These are phyloP conservation scores for Ottelia alismoides DNA, from an alignment of 106 monocot species.

Conservation along the genomic window DNA sequence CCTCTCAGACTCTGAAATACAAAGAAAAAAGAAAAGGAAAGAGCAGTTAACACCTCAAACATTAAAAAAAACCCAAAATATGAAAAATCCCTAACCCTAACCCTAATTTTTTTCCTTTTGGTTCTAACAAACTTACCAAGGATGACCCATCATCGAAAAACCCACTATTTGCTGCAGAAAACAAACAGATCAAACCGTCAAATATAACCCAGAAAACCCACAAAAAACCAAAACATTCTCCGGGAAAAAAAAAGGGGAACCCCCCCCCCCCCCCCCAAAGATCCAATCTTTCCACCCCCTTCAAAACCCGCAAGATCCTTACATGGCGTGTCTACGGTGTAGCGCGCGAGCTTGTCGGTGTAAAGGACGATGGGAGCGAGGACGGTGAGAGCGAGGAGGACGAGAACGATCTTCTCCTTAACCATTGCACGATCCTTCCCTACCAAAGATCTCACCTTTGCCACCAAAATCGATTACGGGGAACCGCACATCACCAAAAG, in stretches of 20 bases:
- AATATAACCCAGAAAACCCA: too few species aligned
- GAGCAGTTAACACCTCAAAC: background rate
- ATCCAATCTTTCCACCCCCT: background rate
- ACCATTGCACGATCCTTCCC: too few species aligned
- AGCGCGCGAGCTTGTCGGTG: slow-evolving; percentile 39
- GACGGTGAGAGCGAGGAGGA: slow-evolving; percentile 51
- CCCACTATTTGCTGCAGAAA: slow-evolving; percentile 6
- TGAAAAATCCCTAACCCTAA: too few species aligned
- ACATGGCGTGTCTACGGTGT: slow-evolving; percentile 15
- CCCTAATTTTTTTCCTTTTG: too few species aligned
- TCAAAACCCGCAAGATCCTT: background rate
- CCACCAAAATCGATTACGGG: too few species aligned
- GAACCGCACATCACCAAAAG: too few species aligned
- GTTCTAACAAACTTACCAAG: slow-evolving; percentile 1
- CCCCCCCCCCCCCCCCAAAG: background rate
- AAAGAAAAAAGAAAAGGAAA: background rate
- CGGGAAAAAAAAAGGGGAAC: background rate
- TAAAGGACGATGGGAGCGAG: slow-evolving; percentile 76
- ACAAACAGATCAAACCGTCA: too few species aligned
- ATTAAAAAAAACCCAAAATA: background rate
- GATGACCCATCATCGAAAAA: slow-evolving; percentile 1
- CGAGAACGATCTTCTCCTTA: slow-evolving; percentile 31
- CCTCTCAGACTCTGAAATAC: too few species aligned
- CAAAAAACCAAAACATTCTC: too few species aligned
- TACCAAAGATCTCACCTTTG: too few species aligned